Base-by-base conservation (phyloP, 1,284 basidiomycete species). In the Rhodotorula sp. region DNA sequence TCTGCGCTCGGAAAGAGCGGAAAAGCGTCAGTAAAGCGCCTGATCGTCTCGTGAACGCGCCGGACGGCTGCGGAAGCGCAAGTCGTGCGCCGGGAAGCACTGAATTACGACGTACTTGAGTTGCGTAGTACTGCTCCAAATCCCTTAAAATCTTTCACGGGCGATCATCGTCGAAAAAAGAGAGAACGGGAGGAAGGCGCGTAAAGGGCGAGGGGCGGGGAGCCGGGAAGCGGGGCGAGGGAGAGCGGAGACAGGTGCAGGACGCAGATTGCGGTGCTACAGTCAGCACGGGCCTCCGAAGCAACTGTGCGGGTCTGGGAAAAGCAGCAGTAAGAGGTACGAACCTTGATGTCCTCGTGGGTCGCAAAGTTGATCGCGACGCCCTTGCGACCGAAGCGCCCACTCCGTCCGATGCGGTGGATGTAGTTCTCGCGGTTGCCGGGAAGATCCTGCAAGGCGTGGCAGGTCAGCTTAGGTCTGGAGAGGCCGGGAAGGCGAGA, bases 361-460 rank as follows among this genome's bases (percentile, higher is more conserved):
- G 92, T 94, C 57, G 94, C 92, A 80, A 94, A 95, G 82, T 90
- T 97, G 83, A 91, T 93, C 66, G 88, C 93, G 54, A 67, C 66
- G 52, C 66, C 66, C 49, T 67, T 67, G 54, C 66, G 66, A 77
- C 92, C 94, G 85, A 93, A 97, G 68, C 95, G 46, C 16, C 95
- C 95, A 66, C 91, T 93, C 70, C 94, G 89, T 82, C 95, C 95
- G 79, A 97, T 97, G 79, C 95, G 90, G 84, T 98, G 95, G 77
- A 99, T 95, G 84, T 99, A 99, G 83, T 97, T 97, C 85, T 98
- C 95, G 86, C 93, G 93, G 82, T 94, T 91, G 25, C 76, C 34
- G 34, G 34, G 34, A 34, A 34, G 34, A 34, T 34, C 34, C 34
- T 34, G 34, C 34, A 34, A 34, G 3, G 34, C 34, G 34, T 34